phyloP scores from a whole-genome alignment of 2,329 filamentous ascomycete species.

The Aureobasidium sp. region DNA sequence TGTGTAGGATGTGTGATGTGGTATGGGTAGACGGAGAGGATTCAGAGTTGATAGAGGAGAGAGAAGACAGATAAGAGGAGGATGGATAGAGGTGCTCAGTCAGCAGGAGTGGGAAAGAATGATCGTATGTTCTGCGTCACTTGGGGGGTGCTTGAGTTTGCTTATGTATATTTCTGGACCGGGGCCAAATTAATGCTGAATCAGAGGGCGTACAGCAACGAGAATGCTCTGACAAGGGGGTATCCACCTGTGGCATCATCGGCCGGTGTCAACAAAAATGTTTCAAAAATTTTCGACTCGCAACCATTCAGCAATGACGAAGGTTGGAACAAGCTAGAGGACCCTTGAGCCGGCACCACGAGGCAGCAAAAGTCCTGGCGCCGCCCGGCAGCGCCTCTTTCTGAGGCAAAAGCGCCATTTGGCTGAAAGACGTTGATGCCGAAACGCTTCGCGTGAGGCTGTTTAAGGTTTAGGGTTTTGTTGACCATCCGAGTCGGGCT shows the following conservation, averaged over 20 bases:
- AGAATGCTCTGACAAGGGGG: constrained; percentile 12
- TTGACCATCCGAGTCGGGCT: constrained; percentile 5
- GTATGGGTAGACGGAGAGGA: neutral
- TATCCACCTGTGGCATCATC: constrained; percentile 16
- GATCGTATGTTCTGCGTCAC: constrained; percentile 3
- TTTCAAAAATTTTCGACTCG: constrained; percentile 11
- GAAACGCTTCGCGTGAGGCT: constrained; percentile 12
- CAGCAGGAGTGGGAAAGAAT: constrained; percentile 5
- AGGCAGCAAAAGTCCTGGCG: constrained; percentile 9
- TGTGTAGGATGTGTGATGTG: constrained; percentile 27
- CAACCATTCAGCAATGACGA: constrained; percentile 14
- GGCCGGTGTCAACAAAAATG: constrained; percentile 15
- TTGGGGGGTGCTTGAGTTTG: constrained; percentile 2
- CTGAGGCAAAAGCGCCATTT: constrained; percentile 10
- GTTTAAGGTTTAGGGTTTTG: constrained; percentile 9
- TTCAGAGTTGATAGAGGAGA: constrained; percentile 6
- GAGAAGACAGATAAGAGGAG: constrained; percentile 7
- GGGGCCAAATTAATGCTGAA: constrained; percentile 11
- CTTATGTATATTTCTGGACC: constrained; percentile 14
- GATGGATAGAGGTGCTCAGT: constrained; percentile 6
- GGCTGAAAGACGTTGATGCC: constrained; percentile 8
- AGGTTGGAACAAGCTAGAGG: constrained; percentile 12
- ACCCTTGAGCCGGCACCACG: constrained; percentile 13
- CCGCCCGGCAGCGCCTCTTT: neutral
- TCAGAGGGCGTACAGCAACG: constrained; percentile 10